Percentiles rank a stretch among this genome's conserved stretches.
Conservation (phyloP, 129 eudicot species). For the Pseudognaphalium luteoalbum region DNA sequence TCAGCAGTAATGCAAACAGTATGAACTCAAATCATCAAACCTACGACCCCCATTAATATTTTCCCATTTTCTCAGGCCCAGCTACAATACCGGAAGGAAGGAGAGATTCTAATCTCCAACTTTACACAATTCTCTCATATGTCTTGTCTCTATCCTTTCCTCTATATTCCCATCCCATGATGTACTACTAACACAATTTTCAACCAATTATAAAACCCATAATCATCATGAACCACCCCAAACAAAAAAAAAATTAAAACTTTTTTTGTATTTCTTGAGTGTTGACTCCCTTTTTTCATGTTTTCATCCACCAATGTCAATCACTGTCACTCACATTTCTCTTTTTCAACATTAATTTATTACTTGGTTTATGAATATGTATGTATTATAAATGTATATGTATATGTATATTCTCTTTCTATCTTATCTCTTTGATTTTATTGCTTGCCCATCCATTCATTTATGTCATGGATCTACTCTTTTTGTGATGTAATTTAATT, state of each 20-base stretch:
- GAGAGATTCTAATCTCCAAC: constrained; percentile 41
- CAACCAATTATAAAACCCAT: constrained; percentile 10
- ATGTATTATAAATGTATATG: background rate
- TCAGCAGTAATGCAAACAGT: constrained; percentile 36
- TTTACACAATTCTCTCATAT: constrained; percentile 34
- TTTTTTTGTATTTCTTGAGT: constrained; percentile 6
- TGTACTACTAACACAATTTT: constrained; percentile 4
- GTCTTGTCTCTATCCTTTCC: constrained; percentile 60
- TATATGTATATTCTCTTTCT: constrained; percentile 35
- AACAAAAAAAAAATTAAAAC: too few species aligned
- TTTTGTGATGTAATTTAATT: constrained; percentile 32
- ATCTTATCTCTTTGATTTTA: constrained; percentile 42
- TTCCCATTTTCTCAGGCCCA: constrained; percentile 48
- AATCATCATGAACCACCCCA: background rate
- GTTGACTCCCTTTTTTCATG: constrained; percentile 33
- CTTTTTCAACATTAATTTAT: background rate
- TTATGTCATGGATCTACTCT: constrained; percentile 33
- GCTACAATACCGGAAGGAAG: constrained; percentile 39
- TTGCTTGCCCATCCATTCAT: constrained; percentile 39
- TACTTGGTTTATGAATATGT: background rate
- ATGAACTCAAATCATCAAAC: constrained; percentile 60
- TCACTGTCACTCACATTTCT: constrained; percentile 33
- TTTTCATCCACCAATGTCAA: constrained; percentile 30
- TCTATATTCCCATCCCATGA: constrained; percentile 12
- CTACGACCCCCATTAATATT: constrained; percentile 30